Evolutionary conservation across 352 stramenopile genomes (phyloP).

Genomic region (Phytopythium oedochilum): DNA sequence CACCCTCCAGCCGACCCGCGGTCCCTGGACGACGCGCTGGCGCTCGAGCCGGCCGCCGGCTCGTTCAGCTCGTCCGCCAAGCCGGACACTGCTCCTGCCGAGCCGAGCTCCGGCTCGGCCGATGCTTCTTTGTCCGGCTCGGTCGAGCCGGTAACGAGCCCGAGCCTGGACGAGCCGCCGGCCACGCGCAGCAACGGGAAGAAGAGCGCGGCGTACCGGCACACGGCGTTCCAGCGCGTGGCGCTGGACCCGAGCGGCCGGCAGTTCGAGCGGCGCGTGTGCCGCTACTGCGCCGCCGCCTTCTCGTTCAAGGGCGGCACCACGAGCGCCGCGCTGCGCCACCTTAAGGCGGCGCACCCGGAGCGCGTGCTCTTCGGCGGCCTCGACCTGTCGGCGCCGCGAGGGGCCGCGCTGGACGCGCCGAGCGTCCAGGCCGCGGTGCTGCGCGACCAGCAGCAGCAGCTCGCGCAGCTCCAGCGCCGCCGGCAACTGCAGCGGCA

Average conservation of each 20-base stretch:
- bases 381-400: neutral
- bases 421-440: neutral
- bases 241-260: constrained; percentile 20
- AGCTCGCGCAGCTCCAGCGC: neutral
- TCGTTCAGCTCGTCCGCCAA: neutral
- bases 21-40: neutral
- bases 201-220: constrained; percentile 36
- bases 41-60: neutral
- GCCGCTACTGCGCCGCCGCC: constrained; percentile 33
- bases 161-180: too few relatives aligned
- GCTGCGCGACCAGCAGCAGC: neutral
- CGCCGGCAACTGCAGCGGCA: neutral
- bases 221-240: constrained; percentile 25
- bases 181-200: too few relatives aligned
- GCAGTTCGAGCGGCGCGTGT: constrained; percentile 32
- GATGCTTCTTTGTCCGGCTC: too few relatives aligned
- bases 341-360: constrained; percentile 36
- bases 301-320: constrained; percentile 56
- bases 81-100: too few relatives aligned
- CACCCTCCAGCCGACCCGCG: neutral
- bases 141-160: too few relatives aligned
- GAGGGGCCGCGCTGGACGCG: too few relatives aligned
- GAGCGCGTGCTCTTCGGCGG: constrained; percentile 8
- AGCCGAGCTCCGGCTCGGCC: too few relatives aligned
- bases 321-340: constrained; percentile 42